Evolutionary conservation across 495 filamentous ascomycete species (phyloP).

Genomic region (Schizothecium vesticola): DNA sequence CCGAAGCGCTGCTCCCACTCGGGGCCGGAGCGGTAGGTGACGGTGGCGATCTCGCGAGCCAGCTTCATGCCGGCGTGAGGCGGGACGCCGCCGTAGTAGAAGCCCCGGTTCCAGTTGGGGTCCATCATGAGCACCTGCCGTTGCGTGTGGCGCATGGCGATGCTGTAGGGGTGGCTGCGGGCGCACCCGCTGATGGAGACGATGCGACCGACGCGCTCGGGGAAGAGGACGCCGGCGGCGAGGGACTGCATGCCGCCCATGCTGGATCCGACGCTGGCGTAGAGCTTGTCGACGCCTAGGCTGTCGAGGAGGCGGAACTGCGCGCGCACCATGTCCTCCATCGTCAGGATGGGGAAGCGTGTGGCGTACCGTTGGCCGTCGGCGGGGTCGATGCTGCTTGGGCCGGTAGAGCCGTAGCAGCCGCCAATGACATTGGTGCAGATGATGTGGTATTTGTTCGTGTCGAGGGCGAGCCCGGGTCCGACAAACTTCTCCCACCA

Average conservation of each 20-base stretch:
- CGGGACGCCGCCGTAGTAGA: slow-evolving; percentile 85
- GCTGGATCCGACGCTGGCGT: slow-evolving; percentile 89
- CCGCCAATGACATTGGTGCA: slow-evolving; percentile 97
- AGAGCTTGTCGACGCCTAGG: slow-evolving; percentile 72
- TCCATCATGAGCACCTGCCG: slow-evolving; percentile 99
- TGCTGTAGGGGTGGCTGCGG: slow-evolving; percentile 93
- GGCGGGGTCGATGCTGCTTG: slow-evolving; percentile 79
- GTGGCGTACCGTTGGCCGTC: slow-evolving; percentile 88
- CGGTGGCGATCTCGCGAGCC: slow-evolving; percentile 92
- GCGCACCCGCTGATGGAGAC: slow-evolving; percentile 92
- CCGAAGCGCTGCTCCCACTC: slow-evolving; percentile 98
- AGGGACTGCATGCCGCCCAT: slow-evolving; percentile 99
- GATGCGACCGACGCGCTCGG: slow-evolving; percentile 71
- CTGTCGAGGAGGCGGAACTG: slow-evolving; percentile 86
- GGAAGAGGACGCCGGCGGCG: slow-evolving; percentile 82
- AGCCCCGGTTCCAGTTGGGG: slow-evolving; percentile 93
- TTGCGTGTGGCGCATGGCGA: slow-evolving; percentile 98
- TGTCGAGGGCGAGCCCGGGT: slow-evolving; percentile 78
- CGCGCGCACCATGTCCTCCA: slow-evolving; percentile 95
- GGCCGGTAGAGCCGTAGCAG: slow-evolving; percentile 94
- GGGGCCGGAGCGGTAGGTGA: slow-evolving; percentile 93
- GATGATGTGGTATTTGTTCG: slow-evolving; percentile 84
- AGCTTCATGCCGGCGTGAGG: slow-evolving; percentile 97
- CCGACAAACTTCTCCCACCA: slow-evolving; percentile 99
- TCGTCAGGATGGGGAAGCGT: slow-evolving; percentile 91